Conservation (phyloP, 768 basidiomycete species). For the Suillus discolor region DNA sequence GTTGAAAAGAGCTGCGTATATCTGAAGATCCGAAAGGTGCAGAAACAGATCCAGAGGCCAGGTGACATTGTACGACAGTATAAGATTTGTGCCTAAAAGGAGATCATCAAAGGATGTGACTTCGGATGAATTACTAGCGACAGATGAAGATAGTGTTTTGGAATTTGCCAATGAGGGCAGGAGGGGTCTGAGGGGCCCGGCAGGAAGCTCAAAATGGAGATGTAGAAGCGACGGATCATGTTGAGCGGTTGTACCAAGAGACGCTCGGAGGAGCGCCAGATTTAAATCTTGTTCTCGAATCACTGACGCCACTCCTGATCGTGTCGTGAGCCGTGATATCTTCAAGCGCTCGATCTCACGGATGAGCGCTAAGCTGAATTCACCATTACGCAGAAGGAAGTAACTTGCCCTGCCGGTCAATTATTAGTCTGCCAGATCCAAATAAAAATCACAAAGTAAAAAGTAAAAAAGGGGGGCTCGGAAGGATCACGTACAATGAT, state of each 20-base stretch:
- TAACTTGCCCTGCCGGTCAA: conserved; percentile 67
- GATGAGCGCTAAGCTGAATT: conserved; percentile 82
- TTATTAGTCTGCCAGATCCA: conserved; percentile 14
- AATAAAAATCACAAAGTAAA: not conserved
- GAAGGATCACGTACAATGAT: conserved; percentile 62
- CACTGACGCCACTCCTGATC: conserved; percentile 66
- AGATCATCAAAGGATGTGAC: conserved; percentile 66
- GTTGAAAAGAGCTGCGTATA: conserved; percentile 77
- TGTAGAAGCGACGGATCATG: conserved; percentile 76
- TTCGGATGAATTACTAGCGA: conserved; percentile 39
- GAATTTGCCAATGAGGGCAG: conserved; percentile 65
- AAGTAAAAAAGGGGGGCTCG: not conserved
- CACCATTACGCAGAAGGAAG: conserved; percentile 86
- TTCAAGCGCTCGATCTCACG: conserved; percentile 87
- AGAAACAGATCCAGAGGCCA: conserved; percentile 95
- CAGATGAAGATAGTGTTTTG: conserved; percentile 42
- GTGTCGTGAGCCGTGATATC: conserved; percentile 70
- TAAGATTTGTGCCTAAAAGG: conserved; percentile 77
- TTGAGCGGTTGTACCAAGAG: conserved; percentile 86
- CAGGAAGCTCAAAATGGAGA: conserved; percentile 76
- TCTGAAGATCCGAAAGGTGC: conserved; percentile 68
- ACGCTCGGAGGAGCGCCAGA: conserved; percentile 83
- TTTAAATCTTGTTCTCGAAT: conserved; percentile 92
- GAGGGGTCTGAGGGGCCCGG: conserved; percentile 80
- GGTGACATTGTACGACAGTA: conserved; percentile 67